phyloP scores from a whole-genome alignment of 2,329 filamentous ascomycete species.

The Cladorrhinum sp. region DNA sequence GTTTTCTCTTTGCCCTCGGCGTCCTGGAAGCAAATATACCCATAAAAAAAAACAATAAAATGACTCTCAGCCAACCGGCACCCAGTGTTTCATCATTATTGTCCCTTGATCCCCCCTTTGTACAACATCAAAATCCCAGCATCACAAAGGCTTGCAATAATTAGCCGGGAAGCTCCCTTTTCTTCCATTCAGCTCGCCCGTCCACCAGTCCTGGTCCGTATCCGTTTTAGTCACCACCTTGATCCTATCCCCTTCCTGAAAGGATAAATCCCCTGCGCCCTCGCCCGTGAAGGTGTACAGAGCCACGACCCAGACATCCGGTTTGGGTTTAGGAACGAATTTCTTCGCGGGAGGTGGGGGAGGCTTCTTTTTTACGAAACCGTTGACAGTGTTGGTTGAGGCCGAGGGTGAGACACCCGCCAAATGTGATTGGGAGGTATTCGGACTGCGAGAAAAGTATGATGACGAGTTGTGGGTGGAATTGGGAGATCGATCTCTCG shows the following conservation, averaged over 20 bases:
- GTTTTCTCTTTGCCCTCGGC: no score
- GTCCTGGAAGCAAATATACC: no score
- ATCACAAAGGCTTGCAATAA: constrained; percentile 53
- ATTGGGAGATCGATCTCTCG: constrained; percentile 25
- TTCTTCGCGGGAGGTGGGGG: constrained; percentile 59
- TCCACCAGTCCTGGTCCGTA: constrained; percentile 85
- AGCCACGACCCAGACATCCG: constrained; percentile 62
- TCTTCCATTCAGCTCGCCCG: constrained; percentile 67
- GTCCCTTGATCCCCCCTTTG: no score
- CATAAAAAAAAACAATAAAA: no score
- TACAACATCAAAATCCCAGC: no score
- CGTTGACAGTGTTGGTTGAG: constrained; percentile 15
- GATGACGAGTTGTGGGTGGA: neutral
- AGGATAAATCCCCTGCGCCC: constrained; percentile 66
- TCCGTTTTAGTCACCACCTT: constrained; percentile 73
- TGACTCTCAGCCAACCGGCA: no score
- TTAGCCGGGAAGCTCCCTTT: constrained; percentile 79
- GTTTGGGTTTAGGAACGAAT: constrained; percentile 37
- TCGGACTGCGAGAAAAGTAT: constrained; percentile 24
- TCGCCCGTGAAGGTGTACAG: constrained; percentile 73
- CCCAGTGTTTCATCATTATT: no score
- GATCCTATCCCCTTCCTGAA: constrained; percentile 75
- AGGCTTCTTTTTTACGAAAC: constrained; percentile 64
- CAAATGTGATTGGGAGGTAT: constrained; percentile 24
- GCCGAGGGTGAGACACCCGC: constrained; percentile 5